These are phyloP conservation scores for Aspergillus carlsbadensis DNA, from an alignment of 495 filamentous ascomycete species.

Conservation along the genomic window DNA sequence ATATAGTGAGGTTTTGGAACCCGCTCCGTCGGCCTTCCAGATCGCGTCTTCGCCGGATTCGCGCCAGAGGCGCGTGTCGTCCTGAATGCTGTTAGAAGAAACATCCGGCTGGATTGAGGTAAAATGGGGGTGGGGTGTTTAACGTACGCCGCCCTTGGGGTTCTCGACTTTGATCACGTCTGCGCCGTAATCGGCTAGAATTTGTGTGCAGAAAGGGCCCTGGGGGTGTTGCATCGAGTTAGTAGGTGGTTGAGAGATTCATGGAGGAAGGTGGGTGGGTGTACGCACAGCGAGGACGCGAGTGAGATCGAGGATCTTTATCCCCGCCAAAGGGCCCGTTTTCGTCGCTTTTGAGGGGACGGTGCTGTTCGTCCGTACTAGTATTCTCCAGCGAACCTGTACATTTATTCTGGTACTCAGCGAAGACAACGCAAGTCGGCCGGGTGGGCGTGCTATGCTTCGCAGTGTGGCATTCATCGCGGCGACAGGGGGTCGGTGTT, in stretches of 20 bases:
- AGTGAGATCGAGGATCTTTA: constrained; percentile 83
- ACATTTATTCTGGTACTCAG: no score
- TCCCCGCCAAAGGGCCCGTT: constrained; percentile 61
- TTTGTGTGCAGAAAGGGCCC: constrained; percentile 86
- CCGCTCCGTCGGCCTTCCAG: constrained; percentile 16
- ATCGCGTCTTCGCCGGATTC: constrained; percentile 19
- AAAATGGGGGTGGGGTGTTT: not conserved
- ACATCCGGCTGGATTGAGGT: constrained; percentile 85
- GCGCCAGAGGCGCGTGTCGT: constrained; percentile 27
- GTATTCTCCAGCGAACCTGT: no score
- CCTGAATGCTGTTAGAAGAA: constrained; percentile 70
- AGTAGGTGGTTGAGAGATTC: not conserved
- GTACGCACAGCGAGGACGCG: constrained; percentile 78
- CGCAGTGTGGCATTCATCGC: no score
- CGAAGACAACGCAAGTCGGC: no score
- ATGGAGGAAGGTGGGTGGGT: not conserved
- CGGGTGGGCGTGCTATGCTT: no score
- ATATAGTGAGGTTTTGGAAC: constrained; percentile 18
- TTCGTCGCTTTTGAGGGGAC: not conserved
- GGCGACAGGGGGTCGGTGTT: no score
- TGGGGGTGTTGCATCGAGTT: constrained; percentile 3
- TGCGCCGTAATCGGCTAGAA: constrained; percentile 86
- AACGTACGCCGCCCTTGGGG: constrained; percentile 63
- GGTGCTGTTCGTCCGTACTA: no score
- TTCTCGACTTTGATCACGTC: constrained; percentile 93